These are phyloP conservation scores for Candida maesae DNA, from an alignment of 805 yeast genomes.

Conservation along the genomic window DNA sequence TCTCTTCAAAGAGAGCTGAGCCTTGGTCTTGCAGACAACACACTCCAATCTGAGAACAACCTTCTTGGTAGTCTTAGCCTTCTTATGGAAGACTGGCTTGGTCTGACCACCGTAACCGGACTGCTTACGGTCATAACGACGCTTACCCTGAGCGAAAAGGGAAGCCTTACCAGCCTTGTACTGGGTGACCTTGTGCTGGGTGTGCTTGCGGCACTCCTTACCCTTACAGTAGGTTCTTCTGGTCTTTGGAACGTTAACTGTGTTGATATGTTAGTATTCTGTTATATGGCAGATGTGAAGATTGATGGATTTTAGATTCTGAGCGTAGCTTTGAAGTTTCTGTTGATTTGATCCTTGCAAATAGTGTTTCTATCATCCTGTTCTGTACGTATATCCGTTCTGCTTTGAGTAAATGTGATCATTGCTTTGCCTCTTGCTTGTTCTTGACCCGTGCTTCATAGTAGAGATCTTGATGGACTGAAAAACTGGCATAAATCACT, in stretches of 20 bases:
- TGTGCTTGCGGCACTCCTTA: constrained; percentile 98
- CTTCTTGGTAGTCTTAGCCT: constrained; percentile 99
- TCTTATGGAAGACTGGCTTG: constrained; percentile 99
- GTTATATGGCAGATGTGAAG: background rate
- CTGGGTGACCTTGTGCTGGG: constrained; percentile 99
- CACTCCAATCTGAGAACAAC: constrained; percentile 99
- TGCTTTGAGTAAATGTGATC: too few relatives aligned
- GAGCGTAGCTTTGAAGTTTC: too few relatives aligned
- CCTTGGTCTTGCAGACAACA: constrained; percentile 97
- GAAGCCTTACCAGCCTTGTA: constrained; percentile 99
- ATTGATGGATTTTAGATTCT: too few relatives aligned
- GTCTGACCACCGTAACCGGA: constrained; percentile 99
- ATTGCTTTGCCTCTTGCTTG: too few relatives aligned
- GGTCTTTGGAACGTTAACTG: constrained; percentile 99
- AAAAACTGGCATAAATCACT: too few relatives aligned
- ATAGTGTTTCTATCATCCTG: too few relatives aligned
- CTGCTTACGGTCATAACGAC: constrained; percentile 99
- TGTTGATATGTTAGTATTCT: constrained; percentile 22
- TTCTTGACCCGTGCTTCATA: too few relatives aligned
- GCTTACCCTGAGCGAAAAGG: constrained; percentile 99
- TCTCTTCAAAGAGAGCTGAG: constrained; percentile 97
- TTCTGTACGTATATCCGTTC: too few relatives aligned
- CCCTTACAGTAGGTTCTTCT: constrained; percentile 99
- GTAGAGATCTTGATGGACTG: too few relatives aligned
- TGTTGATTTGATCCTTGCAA: too few relatives aligned